These are phyloP conservation scores for Bruguiera hainesii DNA, from an alignment of 441 rosid species.

Conservation along the genomic window DNA sequence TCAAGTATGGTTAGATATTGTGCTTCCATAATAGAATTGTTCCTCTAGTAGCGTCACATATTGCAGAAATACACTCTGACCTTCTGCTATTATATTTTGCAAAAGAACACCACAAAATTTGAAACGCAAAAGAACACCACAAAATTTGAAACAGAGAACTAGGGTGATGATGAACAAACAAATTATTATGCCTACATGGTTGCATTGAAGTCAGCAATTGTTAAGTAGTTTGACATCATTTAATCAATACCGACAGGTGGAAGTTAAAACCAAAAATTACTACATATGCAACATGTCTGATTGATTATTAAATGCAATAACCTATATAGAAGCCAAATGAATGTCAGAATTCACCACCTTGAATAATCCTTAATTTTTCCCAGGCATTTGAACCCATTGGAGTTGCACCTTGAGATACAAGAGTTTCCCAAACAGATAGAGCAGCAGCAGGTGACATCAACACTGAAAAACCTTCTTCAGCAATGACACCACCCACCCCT, in stretches of 20 bases:
- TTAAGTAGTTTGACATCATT: too few species aligned
- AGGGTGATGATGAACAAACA: too few species aligned
- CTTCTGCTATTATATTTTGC: too few species aligned
- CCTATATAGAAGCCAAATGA: conserved; percentile 4
- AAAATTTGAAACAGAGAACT: too few species aligned
- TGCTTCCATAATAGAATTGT: background rate
- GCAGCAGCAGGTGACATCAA: conserved; percentile 72
- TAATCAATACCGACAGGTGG: too few species aligned
- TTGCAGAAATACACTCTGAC: too few species aligned
- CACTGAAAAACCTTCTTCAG: conserved; percentile 67
- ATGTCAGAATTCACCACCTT: conserved; percentile 39
- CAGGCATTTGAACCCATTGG: conserved; percentile 90
- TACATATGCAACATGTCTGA: too few species aligned
- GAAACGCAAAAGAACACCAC: too few species aligned
- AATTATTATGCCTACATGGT: too few species aligned
- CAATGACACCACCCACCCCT: conserved; percentile 68
- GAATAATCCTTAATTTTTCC: conserved; percentile 76
- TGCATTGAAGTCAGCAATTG: too few species aligned
- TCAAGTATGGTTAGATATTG: background rate
- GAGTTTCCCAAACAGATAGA: conserved; percentile 60
- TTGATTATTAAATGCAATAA: background rate
- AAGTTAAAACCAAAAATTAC: too few species aligned
- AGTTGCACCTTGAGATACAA: conserved; percentile 63
- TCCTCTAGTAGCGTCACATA: background rate
- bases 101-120: too few species aligned